Conservation (phyloP, 2,329 filamentous ascomycete genomes). For the Cordyceps tenuipes region DNA sequence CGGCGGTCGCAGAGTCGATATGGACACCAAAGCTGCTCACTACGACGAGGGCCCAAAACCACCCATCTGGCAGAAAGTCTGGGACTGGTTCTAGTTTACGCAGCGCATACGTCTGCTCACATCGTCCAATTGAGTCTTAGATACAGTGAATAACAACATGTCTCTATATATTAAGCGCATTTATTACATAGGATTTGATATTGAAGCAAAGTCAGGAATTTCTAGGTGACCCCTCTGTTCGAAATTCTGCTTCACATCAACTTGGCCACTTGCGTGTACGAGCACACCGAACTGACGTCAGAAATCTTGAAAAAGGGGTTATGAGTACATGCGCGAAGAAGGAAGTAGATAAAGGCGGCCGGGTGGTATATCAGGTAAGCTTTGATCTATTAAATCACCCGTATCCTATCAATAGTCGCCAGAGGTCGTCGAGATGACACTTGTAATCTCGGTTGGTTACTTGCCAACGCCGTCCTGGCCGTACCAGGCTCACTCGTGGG, state of each 20-base stretch:
- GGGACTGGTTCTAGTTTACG: slow-evolving; percentile 29
- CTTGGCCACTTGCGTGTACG: background rate
- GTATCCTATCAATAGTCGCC: background rate
- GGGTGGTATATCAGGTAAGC: background rate
- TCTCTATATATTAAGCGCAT: background rate
- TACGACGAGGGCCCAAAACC: slow-evolving; percentile 24
- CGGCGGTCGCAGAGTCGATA: slow-evolving; percentile 45
- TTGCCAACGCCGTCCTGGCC: background rate
- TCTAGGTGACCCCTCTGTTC: background rate
- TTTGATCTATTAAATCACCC: background rate
- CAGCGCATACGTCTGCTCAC: background rate
- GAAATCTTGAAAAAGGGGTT: too few relatives aligned
- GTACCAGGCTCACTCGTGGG: slow-evolving; percentile 50
- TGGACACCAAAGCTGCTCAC: slow-evolving; percentile 35
- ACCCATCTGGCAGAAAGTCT: slow-evolving; percentile 36
- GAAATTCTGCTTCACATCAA: background rate
- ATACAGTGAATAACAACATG: background rate
- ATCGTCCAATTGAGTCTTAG: background rate
- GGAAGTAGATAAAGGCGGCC: background rate
- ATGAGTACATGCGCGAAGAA: background rate
- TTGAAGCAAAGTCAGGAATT: too few relatives aligned
- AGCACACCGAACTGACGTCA: background rate
- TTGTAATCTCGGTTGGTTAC: background rate
- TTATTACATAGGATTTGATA: background rate
- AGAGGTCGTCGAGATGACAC: background rate